Percentiles rank a stretch among this genome's conserved stretches.
phyloP scores from a whole-genome alignment of 345 rosid species.

The Iberis pinnata region DNA sequence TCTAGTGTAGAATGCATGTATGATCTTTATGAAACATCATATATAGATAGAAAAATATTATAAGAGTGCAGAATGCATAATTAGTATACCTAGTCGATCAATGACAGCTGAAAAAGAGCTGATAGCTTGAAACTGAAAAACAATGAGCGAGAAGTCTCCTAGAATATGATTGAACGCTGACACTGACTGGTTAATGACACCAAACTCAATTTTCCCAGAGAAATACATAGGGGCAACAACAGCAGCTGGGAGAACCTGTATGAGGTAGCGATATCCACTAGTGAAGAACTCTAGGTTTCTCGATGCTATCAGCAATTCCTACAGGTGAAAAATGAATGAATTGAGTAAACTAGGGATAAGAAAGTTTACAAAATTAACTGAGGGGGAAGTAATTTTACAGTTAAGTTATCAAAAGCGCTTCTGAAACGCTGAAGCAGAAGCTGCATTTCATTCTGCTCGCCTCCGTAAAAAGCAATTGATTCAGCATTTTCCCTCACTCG shows the following conservation, averaged over 20 bases:
- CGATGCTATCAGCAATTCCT: constrained; percentile 86
- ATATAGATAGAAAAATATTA: not conserved
- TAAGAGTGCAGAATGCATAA: constrained; percentile 13
- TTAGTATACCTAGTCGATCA: constrained; percentile 76
- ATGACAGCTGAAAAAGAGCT: constrained; percentile 97
- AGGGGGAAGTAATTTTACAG: constrained; percentile 35
- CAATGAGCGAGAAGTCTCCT: constrained; percentile 88
- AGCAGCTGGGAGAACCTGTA: constrained; percentile 97
- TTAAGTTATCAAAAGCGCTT: constrained; percentile 79
- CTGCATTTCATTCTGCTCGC: constrained; percentile 84
- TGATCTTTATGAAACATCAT: constrained; percentile 6
- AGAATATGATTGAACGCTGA: constrained; percentile 96
- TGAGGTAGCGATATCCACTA: constrained; percentile 84
- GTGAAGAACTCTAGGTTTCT: constrained; percentile 97
- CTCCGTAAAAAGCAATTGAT: constrained; percentile 89
- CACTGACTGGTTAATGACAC: constrained; percentile 93
- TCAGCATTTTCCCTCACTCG: constrained; percentile 97
- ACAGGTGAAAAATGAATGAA: constrained; percentile 25
- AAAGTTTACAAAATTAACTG: not conserved
- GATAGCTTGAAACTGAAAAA: constrained; percentile 91
- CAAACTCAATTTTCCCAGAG: constrained; percentile 96
- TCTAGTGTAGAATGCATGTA: constrained; percentile 1
- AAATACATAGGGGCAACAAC: constrained; percentile 97
- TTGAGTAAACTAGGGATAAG: constrained; percentile 10
- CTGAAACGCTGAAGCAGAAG: constrained; percentile 82